Conservation (phyloP, 2,329 filamentous ascomycete species). For the Colletotrichum viniferum region DNA sequence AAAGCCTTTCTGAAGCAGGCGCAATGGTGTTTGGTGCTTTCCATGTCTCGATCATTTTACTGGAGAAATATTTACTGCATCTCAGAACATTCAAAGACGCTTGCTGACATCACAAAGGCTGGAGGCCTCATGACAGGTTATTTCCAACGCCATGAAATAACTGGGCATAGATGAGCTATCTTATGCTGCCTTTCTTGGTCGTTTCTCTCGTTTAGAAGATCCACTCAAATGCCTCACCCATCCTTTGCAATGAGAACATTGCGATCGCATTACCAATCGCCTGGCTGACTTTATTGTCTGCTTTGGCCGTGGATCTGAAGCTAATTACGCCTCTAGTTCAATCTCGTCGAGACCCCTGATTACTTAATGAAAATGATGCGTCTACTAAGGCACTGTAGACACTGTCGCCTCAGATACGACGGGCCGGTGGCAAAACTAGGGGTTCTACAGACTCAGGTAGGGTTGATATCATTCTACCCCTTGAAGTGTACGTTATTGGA, state of each 20-base stretch:
- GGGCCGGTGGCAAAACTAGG: no score
- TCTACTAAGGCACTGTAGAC: no score
- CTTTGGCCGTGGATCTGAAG: not conserved
- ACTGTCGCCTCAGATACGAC: no score
- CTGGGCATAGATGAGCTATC: not conserved
- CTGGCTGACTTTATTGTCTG: not conserved
- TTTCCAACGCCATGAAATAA: not conserved
- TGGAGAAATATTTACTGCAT: not conserved
- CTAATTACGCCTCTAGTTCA: no score
- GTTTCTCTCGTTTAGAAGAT: not conserved
- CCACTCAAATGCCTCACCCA: not conserved
- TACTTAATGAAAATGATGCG: no score
- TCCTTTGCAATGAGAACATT: not conserved
- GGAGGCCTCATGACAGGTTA: accelerated
- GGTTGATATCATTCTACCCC: no score
- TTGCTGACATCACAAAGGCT: accelerated
- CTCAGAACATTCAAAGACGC: not conserved
- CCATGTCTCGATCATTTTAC: not conserved
- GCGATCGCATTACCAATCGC: not conserved
- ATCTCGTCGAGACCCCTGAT: no score
- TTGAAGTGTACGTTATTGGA: no score
- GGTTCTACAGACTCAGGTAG: no score
- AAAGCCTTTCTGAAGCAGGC: not conserved
- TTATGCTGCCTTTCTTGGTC: not conserved
- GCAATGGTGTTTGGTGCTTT: not conserved